These are phyloP conservation scores for Sarocladium strictum DNA, from an alignment of 2,329 filamentous ascomycete genomes.

Conservation along the genomic window DNA sequence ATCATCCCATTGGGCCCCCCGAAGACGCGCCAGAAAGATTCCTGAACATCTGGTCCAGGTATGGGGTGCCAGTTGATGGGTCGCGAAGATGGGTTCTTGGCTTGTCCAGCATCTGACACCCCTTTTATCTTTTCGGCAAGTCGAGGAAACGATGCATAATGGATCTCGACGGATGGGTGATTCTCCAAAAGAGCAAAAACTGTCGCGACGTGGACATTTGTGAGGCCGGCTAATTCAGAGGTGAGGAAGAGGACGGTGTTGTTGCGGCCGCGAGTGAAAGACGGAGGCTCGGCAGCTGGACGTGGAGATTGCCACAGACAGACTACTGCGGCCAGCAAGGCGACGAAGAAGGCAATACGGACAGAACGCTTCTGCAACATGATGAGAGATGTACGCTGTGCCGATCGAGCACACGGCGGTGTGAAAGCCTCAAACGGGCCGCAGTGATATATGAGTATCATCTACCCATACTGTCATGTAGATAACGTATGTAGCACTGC, in stretches of 20 bases:
- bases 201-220: slow-evolving; percentile 31
- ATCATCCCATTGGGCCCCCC: slow-evolving; percentile 12
- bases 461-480: too few species aligned
- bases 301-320: background rate
- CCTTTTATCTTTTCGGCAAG: slow-evolving; percentile 12
- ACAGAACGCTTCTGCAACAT: background rate
- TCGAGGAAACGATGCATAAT: slow-evolving; percentile 27
- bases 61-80: slow-evolving; percentile 20
- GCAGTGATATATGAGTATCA: too few species aligned
- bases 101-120: slow-evolving; percentile 13
- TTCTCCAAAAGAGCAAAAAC: slow-evolving; percentile 26
- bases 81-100: slow-evolving; percentile 12
- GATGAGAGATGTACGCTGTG: background rate
- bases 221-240: slow-evolving; percentile 25
- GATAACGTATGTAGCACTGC: too few species aligned
- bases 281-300: background rate
- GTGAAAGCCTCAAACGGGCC: too few species aligned
- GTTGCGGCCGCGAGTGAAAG: slow-evolving; percentile 11
- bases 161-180: slow-evolving; percentile 25
- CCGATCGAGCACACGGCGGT: too few species aligned
- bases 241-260: slow-evolving; percentile 28
- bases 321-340: background rate
- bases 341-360: background rate
- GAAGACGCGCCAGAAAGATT: background rate
- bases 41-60: slow-evolving; percentile 13